Percentiles rank a stretch among this genome's conserved stretches.
phyloP scores from a whole-genome alignment of 2,329 filamentous ascomycete species.

The Fusarium xylarioides region DNA sequence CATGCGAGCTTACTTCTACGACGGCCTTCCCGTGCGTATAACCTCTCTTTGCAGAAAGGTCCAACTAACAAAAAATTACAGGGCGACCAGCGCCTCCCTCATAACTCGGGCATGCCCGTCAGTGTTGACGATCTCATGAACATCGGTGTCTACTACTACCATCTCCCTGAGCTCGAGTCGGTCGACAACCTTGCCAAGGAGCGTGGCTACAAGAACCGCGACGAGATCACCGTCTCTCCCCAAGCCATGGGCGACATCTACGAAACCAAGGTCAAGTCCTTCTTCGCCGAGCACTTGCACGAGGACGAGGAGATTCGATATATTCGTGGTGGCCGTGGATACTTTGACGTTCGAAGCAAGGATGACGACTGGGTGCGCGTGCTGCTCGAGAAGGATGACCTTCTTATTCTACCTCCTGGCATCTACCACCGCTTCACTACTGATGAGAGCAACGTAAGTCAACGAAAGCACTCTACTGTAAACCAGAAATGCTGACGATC shows the following conservation, averaged over 20 bases:
- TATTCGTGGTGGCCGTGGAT: slow-evolving; percentile 86
- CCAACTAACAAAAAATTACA: slow-evolving; percentile 49
- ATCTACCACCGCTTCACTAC: slow-evolving; percentile 99
- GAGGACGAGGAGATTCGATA: slow-evolving; percentile 99
- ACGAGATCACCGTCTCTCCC: slow-evolving; percentile 90
- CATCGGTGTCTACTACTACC: slow-evolving; percentile 83
- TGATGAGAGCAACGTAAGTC: slow-evolving; percentile 83
- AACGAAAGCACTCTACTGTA: background rate
- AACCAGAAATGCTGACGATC: background rate
- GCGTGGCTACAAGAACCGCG: slow-evolving; percentile 91
- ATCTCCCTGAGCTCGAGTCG: slow-evolving; percentile 68
- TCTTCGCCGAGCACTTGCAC: slow-evolving; percentile 95
- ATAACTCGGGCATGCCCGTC: slow-evolving; percentile 83
- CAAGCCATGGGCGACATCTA: slow-evolving; percentile 85
- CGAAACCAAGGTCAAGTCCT: slow-evolving; percentile 91
- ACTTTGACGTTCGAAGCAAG: slow-evolving; percentile 88
- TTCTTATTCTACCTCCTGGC: slow-evolving; percentile 92
- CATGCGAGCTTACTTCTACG: slow-evolving; percentile 69
- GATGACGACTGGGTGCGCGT: slow-evolving; percentile 92
- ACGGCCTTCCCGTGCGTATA: slow-evolving; percentile 61
- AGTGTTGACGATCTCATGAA: slow-evolving; percentile 70
- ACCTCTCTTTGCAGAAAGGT: background rate
- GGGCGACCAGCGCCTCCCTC: slow-evolving; percentile 92
- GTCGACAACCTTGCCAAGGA: slow-evolving; percentile 79
- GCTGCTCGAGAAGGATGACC: slow-evolving; percentile 81